Evolutionary conservation across 257 asterid genomes (phyloP).

Genomic region (Penstemon barbatus): DNA sequence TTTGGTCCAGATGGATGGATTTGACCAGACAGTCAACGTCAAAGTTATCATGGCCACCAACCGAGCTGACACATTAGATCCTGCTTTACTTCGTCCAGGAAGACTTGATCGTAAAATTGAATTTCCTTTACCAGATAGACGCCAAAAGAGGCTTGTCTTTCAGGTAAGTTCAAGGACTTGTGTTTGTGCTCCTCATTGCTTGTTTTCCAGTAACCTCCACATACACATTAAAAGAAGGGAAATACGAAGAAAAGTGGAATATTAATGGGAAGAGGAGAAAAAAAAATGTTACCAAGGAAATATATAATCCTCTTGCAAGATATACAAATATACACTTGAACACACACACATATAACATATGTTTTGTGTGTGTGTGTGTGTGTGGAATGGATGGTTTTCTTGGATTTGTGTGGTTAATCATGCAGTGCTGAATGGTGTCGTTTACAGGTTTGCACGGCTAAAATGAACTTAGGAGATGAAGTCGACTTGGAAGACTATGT

Average conservation of each 20-base stretch:
- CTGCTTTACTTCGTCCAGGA: constrained; percentile 92
- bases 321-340: too few relatives aligned
- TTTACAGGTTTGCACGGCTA: constrained; percentile 80
- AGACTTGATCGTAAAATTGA: constrained; percentile 91
- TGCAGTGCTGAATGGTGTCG: background rate
- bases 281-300: too few relatives aligned
- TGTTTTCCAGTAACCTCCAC: too few relatives aligned
- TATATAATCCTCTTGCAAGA: too few relatives aligned
- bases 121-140: constrained; percentile 88
- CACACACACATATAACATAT: too few relatives aligned
- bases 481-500: constrained; percentile 90
- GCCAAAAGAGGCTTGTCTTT: constrained; percentile 84
- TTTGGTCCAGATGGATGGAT: constrained; percentile 81
- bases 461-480: constrained; percentile 84
- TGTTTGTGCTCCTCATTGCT: background rate
- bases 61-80: constrained; percentile 87
- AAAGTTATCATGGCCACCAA: constrained; percentile 92
- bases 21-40: constrained; percentile 87
- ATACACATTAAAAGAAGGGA: too few relatives aligned
- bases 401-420: constrained; percentile 15
- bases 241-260: too few relatives aligned
- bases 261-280: too few relatives aligned
- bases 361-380: too few relatives aligned
- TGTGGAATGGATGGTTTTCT: background rate
- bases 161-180: constrained; percentile 49